Evolutionary conservation across 768 basidiomycete genomes (phyloP), one percentile per base, ranked within the genome.

Genomic region (Xerocomellus intermedius): DNA sequence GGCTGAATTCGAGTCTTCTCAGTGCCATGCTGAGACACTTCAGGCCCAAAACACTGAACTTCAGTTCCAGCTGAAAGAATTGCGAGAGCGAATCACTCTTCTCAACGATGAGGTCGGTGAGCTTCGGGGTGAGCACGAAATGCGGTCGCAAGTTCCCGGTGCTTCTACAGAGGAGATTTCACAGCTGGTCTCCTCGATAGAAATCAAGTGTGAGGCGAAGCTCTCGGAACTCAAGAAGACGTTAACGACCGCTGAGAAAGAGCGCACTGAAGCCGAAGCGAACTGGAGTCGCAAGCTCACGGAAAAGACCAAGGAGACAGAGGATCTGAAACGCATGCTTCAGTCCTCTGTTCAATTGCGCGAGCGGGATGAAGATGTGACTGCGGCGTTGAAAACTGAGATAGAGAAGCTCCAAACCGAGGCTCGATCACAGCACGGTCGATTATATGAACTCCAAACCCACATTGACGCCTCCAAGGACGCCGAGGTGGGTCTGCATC

Each of bases 281-380:
- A 88, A 91, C 57, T 96, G 94, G 91, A 89, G 88, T 65, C 79
- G 79, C 53, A 94, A 93, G 67, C 75, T 98, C 32, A 80, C 80
- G 24, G 88, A 91, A 64, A 89, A 92, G 66, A 77, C 81, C 22
- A 80, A 79, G 58, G 94, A 96, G 67, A 74, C 86, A 19, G 93
- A 97, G 54, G 81, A 84, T 47, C 64, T 94, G 57, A 84, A 86
- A 65, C 74, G 73, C 38, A 64, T 78, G 39, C 66, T 94, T 37
- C 84, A 81, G 19, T 77, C 77, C 12, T 78, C 81, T 28, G 79
- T 82, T 47, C 84, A 79, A 64, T 81, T 77, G 24, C 77, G 81
- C 42, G 85, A 89, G 64, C 75, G 80, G 52, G 80, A 84, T 48
- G 83, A 85, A 60, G 77, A 75, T 63, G 64, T 74, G 50, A 75